phyloP scores from a whole-genome alignment of 1,284 basidiomycete genomes.

The Takashimella koratensis region DNA sequence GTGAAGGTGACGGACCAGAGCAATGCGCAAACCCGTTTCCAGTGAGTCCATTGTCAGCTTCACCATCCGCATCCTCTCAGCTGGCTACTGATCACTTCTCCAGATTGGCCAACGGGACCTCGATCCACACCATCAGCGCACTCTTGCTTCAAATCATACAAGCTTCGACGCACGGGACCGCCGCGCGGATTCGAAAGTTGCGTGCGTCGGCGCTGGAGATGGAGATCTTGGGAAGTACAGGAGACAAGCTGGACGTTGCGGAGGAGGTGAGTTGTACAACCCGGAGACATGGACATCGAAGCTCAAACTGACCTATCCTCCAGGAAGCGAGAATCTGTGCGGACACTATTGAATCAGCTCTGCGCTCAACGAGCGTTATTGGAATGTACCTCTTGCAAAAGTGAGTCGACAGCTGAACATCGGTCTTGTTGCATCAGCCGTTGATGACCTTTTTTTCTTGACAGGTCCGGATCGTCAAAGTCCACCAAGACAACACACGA shows the following conservation, averaged over 20 bases:
- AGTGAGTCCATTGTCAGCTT: conserved; percentile 60
- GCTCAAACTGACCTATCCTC: too few species aligned
- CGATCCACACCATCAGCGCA: conserved; percentile 88
- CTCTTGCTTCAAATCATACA: conserved; percentile 93
- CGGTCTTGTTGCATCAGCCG: too few species aligned
- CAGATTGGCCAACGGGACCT: conserved; percentile 54
- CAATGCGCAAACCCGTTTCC: conserved; percentile 78
- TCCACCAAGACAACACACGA: conserved; percentile 82
- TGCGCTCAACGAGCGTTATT: conserved; percentile 77
- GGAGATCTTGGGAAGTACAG: neutral
- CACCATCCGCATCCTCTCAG: neutral
- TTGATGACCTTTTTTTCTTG: too few species aligned
- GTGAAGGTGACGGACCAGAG: conserved; percentile 86
- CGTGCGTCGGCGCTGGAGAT: conserved; percentile 39
- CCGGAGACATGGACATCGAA: conserved; percentile 2
- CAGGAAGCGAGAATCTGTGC: conserved; percentile 25
- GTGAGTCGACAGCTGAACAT: conserved; percentile 49
- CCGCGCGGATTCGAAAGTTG: conserved; percentile 23
- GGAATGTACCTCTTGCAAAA: conserved; percentile 77
- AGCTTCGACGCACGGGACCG: conserved; percentile 78
- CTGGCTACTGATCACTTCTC: conserved; percentile 2
- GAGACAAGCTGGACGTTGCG: conserved; percentile 58
- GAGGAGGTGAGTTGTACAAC: conserved; percentile 40
- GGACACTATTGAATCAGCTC: conserved; percentile 60
- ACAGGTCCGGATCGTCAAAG: conserved; percentile 57